Evolutionary conservation across 2,329 filamentous ascomycete species (phyloP).

Genomic region (Pseudogymnoascus sp.): DNA sequence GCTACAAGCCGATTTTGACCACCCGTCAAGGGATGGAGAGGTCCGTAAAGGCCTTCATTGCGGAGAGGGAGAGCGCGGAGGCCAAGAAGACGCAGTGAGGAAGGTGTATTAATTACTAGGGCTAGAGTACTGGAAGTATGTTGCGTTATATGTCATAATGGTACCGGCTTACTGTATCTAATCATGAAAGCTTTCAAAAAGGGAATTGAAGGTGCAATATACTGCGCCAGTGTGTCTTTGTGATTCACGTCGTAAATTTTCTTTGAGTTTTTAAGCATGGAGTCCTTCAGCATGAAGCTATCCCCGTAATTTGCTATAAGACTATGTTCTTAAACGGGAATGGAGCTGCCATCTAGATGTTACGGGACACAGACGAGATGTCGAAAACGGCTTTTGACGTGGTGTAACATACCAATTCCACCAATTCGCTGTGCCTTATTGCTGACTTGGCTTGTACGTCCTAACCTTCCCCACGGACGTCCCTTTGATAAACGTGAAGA

Average conservation of each 20-base stretch:
- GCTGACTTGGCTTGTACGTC: background rate
- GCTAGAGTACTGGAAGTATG: background rate
- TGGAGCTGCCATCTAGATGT: background rate
- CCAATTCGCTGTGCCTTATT: background rate
- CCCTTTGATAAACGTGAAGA: background rate
- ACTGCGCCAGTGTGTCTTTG: background rate
- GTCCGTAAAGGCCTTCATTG: conserved; percentile 22
- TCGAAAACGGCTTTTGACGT: background rate
- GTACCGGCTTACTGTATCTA: background rate
- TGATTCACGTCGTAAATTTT: background rate
- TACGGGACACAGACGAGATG: background rate
- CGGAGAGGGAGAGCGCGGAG: conserved; percentile 19
- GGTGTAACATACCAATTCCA: background rate
- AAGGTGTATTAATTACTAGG: background rate
- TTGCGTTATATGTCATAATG: background rate
- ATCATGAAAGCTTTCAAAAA: background rate
- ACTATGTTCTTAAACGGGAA: background rate
- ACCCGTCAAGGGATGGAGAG: conserved; percentile 53
- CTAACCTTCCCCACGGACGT: background rate
- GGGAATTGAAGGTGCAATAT: background rate
- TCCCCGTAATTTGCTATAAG: background rate
- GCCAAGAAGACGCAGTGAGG: conserved; percentile 26
- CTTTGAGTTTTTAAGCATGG: background rate
- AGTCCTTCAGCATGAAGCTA: background rate
- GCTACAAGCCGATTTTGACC: conserved; percentile 59